phyloP scores from a whole-genome alignment of 805 yeast genomes.

The Candida manassasensis region DNA sequence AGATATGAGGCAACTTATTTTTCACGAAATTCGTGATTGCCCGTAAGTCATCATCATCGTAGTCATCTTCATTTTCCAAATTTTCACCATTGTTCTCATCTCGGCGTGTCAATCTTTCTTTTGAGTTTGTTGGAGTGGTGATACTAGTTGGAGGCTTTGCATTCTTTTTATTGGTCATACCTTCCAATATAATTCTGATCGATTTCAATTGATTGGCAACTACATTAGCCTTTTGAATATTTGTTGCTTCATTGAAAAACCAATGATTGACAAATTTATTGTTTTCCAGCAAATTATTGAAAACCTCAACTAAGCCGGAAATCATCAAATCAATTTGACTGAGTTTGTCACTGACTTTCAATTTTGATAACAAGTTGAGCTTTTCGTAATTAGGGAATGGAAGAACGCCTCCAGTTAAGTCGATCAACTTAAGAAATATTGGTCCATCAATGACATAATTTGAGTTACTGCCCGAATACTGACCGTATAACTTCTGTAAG shows the following conservation, averaged over 20 bases:
- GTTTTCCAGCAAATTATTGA: slow-evolving; percentile 29
- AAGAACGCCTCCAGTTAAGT: slow-evolving; percentile 46
- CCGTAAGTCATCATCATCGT: slow-evolving; percentile 40
- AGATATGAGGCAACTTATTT: slow-evolving; percentile 30
- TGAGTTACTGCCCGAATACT: slow-evolving; percentile 11
- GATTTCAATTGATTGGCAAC: slow-evolving; percentile 54
- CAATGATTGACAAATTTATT: slow-evolving; percentile 36
- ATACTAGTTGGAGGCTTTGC: slow-evolving; percentile 1
- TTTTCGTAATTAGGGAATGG: slow-evolving; percentile 47
- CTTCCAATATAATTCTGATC: slow-evolving; percentile 45
- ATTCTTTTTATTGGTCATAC: slow-evolving; percentile 30
- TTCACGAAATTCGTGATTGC: slow-evolving; percentile 34
- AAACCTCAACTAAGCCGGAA: slow-evolving; percentile 31
- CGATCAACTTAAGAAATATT: slow-evolving; percentile 31
- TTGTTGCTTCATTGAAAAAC: slow-evolving; percentile 47
- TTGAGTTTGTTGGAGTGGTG: slow-evolving; percentile 2
- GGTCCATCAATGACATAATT: slow-evolving; percentile 18
- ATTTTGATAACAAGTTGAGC: slow-evolving; percentile 30
- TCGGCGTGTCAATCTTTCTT: slow-evolving; percentile 15
- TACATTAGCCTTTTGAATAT: slow-evolving; percentile 48
- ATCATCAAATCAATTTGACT: slow-evolving; percentile 27
- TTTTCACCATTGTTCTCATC: slow-evolving; percentile 10
- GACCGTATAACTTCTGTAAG: slow-evolving; percentile 31
- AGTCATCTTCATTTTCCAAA: slow-evolving; percentile 33
- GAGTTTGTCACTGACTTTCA: slow-evolving; percentile 30